phyloP scores from a whole-genome alignment of 2,329 filamentous ascomycete species.

The Coniochaeta prunicola region DNA sequence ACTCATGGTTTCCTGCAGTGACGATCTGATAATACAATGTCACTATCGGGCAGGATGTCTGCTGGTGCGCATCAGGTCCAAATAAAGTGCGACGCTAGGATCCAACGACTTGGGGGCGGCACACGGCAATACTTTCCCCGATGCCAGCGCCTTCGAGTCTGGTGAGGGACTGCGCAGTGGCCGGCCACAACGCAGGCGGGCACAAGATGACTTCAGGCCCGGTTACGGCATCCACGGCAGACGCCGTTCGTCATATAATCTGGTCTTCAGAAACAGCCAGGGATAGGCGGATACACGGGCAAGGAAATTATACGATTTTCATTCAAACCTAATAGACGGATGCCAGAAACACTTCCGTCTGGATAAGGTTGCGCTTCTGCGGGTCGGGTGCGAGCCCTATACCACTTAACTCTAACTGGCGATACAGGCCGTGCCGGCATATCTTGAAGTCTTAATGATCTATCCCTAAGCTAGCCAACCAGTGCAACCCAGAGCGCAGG shows the following conservation, averaged over 20 bases:
- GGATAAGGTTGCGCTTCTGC: conserved; percentile 9
- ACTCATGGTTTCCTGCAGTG: background rate
- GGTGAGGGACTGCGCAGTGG: background rate
- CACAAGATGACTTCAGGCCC: background rate
- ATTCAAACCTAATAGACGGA: background rate
- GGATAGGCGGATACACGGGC: too few relatives aligned
- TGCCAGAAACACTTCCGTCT: conserved; percentile 7
- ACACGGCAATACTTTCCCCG: background rate
- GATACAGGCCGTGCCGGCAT: background rate
- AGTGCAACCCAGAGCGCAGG: too few relatives aligned
- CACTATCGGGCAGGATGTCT: background rate
- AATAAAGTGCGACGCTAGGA: background rate
- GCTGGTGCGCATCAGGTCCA: background rate
- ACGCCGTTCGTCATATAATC: too few relatives aligned
- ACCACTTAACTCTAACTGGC: background rate
- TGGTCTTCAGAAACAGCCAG: too few relatives aligned
- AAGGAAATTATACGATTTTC: background rate
- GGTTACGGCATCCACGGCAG: background rate
- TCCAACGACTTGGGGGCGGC: background rate
- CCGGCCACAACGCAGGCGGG: background rate
- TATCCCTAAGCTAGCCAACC: too few relatives aligned
- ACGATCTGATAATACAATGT: conserved; percentile 1
- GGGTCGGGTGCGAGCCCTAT: background rate
- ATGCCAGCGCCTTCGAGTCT: background rate
- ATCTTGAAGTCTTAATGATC: background rate